A percentile compares a stretch with the other conserved stretches of the same genome.
Conservation (phyloP, 2,329 filamentous ascomycete genomes). For the Epichloe sp. region DNA sequence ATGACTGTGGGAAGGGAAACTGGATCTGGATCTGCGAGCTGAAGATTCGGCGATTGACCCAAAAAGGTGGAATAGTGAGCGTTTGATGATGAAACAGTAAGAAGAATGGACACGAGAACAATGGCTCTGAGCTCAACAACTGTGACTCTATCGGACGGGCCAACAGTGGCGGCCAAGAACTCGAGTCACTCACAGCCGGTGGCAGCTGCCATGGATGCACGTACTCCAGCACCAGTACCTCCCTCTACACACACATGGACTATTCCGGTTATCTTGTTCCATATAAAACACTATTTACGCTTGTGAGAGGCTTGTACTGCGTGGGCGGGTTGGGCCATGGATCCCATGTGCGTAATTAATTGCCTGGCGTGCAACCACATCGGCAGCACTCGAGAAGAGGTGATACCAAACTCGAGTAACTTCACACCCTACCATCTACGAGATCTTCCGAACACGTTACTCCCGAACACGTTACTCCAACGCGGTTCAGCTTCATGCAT, state of each 20-base stretch:
- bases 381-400: no score
- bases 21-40: neutral
- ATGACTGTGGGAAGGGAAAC: neutral
- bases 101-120: neutral
- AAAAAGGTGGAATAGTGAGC: neutral
- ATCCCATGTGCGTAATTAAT: no score
- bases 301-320: neutral
- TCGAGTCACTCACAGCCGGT: neutral
- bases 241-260: no score
- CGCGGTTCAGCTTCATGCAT: no score
- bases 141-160: no score
- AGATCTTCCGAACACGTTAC: no score
- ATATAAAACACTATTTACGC: neutral
- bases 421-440: no score
- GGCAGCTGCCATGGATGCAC: neutral
- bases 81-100: neutral
- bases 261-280: neutral
- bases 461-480: no score
- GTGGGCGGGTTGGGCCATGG: neutral
- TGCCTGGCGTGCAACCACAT: no score
- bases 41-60: neutral
- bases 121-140: neutral
- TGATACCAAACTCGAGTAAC: no score
- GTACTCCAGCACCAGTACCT: no score
- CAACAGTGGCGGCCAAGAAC: no score